A percentile compares a stretch with the other conserved stretches of the same genome.
These are phyloP conservation scores for Cladosporium sp. DNA, from an alignment of 2,329 filamentous ascomycete species.

Conservation along the genomic window DNA sequence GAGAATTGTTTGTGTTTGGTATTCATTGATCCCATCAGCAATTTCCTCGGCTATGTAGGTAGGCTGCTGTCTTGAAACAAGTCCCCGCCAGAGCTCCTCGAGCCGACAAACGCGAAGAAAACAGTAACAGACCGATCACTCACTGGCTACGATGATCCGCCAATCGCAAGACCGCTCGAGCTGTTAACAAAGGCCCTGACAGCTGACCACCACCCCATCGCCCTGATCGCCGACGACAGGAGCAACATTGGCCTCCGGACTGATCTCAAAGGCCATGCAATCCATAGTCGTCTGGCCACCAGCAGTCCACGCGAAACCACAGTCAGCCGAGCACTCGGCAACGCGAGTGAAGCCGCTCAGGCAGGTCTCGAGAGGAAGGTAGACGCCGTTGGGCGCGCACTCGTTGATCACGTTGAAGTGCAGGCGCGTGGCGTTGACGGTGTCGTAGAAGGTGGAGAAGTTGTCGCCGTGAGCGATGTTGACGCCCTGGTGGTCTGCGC, in stretches of 20 bases:
- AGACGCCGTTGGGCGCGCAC: constrained; percentile 14
- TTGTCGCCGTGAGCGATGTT: constrained; percentile 11
- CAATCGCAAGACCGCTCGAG: background rate
- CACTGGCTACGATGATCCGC: background rate
- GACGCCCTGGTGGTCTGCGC: constrained; percentile 9
- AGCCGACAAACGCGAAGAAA: background rate
- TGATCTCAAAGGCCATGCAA: background rate
- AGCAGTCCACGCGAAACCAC: background rate
- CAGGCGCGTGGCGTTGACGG: background rate
- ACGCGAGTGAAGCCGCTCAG: background rate
- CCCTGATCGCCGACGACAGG: background rate
- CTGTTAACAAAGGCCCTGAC: background rate
- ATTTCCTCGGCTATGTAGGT: constrained; percentile 4
- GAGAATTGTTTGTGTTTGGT: constrained; percentile 1
- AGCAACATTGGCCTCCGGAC: background rate
- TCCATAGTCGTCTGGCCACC: constrained; percentile 11
- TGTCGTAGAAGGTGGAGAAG: constrained; percentile 12
- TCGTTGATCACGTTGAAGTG: constrained; percentile 12
- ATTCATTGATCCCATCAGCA: background rate
- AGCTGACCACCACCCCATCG: constrained; percentile 4
- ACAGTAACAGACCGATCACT: background rate
- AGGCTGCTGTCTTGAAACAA: background rate
- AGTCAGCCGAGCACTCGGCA: background rate
- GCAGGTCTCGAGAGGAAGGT: background rate
- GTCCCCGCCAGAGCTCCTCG: background rate